These are phyloP conservation scores for Ploettnerulaceae sp. DNA, from an alignment of 2,329 filamentous ascomycete species.

Conservation along the genomic window DNA sequence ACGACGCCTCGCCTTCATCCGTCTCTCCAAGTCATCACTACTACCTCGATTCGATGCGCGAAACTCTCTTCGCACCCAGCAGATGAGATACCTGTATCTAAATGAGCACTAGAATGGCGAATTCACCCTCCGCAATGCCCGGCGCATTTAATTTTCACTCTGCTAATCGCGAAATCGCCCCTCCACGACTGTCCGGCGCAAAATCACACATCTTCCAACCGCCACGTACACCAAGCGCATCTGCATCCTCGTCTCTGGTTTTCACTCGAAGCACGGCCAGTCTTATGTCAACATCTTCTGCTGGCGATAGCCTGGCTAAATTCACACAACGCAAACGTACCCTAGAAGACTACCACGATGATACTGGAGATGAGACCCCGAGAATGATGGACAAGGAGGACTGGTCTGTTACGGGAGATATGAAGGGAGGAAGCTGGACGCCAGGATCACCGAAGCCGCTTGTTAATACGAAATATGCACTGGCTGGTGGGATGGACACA, in stretches of 20 bases:
- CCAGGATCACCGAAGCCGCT: conserved; percentile 38
- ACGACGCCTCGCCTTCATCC: background rate
- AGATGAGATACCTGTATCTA: background rate
- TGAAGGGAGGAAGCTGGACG: conserved; percentile 12
- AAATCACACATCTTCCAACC: conserved; percentile 40
- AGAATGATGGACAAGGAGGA: conserved; percentile 7
- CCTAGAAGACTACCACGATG: conserved; percentile 15
- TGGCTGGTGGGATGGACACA: conserved; percentile 47
- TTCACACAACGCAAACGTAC: conserved; percentile 16
- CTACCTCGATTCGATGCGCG: background rate
- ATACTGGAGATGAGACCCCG: conserved; percentile 5
- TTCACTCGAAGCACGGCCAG: conserved; percentile 25
- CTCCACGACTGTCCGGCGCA: conserved; percentile 29
- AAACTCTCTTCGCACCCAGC: background rate
- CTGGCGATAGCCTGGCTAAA: conserved; percentile 9
- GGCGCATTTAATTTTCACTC: conserved; percentile 25
- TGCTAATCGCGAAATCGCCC: conserved; percentile 17
- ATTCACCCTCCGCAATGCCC: conserved; percentile 23
- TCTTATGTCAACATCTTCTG: conserved; percentile 15
- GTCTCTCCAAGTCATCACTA: background rate
- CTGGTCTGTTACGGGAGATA: conserved; percentile 8
- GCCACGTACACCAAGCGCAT: conserved; percentile 37
- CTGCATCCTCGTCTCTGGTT: conserved; percentile 33
- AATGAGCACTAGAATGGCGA: conserved; percentile 19
- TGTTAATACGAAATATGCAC: conserved; percentile 46